Evolutionary conservation across 305 asterid species (phyloP).

Genomic region (Lippia alba): DNA sequence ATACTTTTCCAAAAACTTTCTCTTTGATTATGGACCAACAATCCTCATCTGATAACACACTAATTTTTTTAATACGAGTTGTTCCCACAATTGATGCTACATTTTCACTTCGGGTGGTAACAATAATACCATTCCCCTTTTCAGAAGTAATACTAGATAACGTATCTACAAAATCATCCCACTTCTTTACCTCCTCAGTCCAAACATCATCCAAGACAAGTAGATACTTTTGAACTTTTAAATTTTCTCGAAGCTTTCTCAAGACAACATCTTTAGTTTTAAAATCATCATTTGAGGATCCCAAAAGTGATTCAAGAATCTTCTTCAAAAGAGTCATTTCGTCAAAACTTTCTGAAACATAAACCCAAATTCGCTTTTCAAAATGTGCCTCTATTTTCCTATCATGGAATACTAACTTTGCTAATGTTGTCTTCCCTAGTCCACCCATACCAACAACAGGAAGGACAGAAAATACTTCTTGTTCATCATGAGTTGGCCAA

Average conservation of each 20-base stretch:
- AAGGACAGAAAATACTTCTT: slow-evolving; percentile 34
- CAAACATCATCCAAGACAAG: slow-evolving; percentile 45
- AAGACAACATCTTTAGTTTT: slow-evolving; percentile 24
- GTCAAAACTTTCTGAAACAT: slow-evolving; percentile 30
- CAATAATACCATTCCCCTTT: slow-evolving; percentile 33
- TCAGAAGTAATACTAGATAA: slow-evolving; percentile 16
- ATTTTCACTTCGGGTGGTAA: slow-evolving; percentile 25
- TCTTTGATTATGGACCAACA: slow-evolving; percentile 39
- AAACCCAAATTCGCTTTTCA: slow-evolving; percentile 34
- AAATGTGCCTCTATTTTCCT: slow-evolving; percentile 5
- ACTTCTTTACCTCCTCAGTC: background rate
- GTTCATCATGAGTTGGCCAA: too few relatives aligned
- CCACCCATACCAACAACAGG: slow-evolving; percentile 48
- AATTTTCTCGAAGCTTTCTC: background rate
- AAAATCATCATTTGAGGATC: background rate
- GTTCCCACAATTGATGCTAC: slow-evolving; percentile 21
- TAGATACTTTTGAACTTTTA: slow-evolving; percentile 27
- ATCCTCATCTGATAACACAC: slow-evolving; percentile 4
- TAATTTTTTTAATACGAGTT: background rate
- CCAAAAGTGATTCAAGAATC: slow-evolving; percentile 27
- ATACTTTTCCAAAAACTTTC: slow-evolving; percentile 3
- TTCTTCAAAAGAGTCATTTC: background rate
- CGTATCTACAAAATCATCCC: slow-evolving; percentile 17
- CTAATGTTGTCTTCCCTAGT: slow-evolving; percentile 45
- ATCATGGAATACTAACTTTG: slow-evolving; percentile 29